phyloP scores from a whole-genome alignment of 257 asterid genomes.

The Paulownia fortunei region DNA sequence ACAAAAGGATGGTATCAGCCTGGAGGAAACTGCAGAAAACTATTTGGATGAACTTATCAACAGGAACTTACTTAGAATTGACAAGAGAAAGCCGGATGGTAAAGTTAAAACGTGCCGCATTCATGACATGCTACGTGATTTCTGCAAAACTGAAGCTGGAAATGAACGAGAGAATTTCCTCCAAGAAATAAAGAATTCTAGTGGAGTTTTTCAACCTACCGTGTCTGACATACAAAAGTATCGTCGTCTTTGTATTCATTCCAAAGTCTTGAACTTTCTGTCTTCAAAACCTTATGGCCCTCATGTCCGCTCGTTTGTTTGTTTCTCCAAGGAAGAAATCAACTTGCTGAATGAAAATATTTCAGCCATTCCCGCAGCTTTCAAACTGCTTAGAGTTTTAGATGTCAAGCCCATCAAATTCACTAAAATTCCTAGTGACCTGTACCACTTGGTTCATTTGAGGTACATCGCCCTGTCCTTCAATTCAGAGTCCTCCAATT shows the following conservation, averaged over 20 bases:
- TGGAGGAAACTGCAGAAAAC: constrained; percentile 35
- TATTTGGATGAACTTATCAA: constrained; percentile 31
- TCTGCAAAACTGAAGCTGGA: constrained; percentile 32
- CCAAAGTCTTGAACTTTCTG: constrained; percentile 29
- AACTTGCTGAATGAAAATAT: constrained; percentile 17
- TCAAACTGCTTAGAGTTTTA: constrained; percentile 51
- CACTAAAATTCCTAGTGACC: constrained; percentile 32
- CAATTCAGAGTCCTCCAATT: background rate
- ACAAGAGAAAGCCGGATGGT: constrained; percentile 30
- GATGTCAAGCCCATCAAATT: constrained; percentile 46
- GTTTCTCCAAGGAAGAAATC: constrained; percentile 40
- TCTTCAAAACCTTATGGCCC: constrained; percentile 24
- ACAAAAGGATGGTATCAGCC: background rate
- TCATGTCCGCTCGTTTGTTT: constrained; percentile 48
- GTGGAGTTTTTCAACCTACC: constrained; percentile 20
- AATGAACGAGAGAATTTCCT: constrained; percentile 29
- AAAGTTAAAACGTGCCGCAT: constrained; percentile 36
- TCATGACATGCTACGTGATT: constrained; percentile 35
- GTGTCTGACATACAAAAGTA: constrained; percentile 5
- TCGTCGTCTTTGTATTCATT: constrained; percentile 49
- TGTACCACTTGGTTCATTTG: constrained; percentile 40
- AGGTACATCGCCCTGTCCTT: constrained; percentile 45
- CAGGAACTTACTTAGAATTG: constrained; percentile 31
- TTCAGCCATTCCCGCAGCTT: constrained; percentile 41
- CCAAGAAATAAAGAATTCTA: constrained; percentile 37